A percentile compares a stretch with the other conserved stretches of the same genome.
These are phyloP conservation scores for Diplodia sapinea DNA, from an alignment of 2,329 filamentous ascomycete species.

Conservation along the genomic window DNA sequence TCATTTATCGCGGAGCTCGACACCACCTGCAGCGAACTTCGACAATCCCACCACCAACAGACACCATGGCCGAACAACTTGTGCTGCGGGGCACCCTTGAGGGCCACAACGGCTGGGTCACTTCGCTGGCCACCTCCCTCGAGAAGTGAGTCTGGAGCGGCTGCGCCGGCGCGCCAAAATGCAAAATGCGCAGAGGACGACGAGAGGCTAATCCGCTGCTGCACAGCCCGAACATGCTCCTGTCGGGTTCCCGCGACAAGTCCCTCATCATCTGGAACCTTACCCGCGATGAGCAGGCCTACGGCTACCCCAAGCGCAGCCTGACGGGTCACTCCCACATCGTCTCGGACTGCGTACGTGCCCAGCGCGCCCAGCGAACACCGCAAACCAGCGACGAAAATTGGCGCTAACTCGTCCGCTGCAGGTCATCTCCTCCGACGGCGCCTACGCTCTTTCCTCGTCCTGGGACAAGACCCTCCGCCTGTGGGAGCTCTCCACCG, in stretches of 20 bases:
- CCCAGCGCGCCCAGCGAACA: conserved; percentile 34
- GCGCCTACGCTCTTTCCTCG: conserved; percentile 96
- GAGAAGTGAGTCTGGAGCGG: conserved; percentile 76
- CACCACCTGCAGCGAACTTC: conserved; percentile 32
- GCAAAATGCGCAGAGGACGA: conserved; percentile 32
- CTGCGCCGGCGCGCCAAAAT: conserved; percentile 15
- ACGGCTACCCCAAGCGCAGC: conserved; percentile 99
- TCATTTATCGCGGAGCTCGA: conserved; percentile 32
- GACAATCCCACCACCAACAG: conserved; percentile 33
- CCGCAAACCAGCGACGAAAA: conserved; percentile 39
- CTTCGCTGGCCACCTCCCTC: conserved; percentile 95
- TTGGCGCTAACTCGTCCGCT: conserved; percentile 42
- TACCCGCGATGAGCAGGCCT: conserved; percentile 96
- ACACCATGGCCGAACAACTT: conserved; percentile 85
- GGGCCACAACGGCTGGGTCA: conserved; percentile 99
- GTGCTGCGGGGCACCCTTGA: conserved; percentile 96
- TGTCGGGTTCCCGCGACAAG: conserved; percentile 97
- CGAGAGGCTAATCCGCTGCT: conserved; percentile 40
- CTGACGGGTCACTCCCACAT: conserved; percentile 99
- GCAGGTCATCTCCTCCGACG: conserved; percentile 98
- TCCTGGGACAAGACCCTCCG: conserved; percentile 99
- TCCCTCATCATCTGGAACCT: conserved; percentile 99
- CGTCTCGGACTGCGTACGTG: conserved; percentile 98
- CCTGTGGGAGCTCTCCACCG: conserved; percentile 97
- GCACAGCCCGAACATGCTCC: conserved; percentile 95